Evolutionary conservation across 2,329 filamentous ascomycete species (phyloP).

Genomic region (Fusarium penzigii): DNA sequence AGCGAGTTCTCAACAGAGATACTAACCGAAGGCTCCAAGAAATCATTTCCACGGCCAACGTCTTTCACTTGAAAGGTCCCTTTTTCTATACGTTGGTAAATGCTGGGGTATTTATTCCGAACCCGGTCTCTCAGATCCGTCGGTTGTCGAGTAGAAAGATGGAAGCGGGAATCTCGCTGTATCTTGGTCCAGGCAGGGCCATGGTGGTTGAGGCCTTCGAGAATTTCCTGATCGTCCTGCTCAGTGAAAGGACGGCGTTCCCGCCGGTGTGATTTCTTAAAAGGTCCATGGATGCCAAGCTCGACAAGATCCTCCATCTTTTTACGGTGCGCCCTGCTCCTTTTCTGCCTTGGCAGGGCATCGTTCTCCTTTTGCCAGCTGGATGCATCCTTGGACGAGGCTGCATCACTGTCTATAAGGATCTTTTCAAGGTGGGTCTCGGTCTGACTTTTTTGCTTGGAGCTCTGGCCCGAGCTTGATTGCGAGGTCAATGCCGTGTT

Average conservation of each 20-base stretch:
- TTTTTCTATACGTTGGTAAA: conserved; percentile 59
- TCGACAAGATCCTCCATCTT: conserved; percentile 56
- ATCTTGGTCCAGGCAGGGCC: conserved; percentile 68
- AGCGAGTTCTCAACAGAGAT: conserved; percentile 51
- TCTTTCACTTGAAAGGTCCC: conserved; percentile 50
- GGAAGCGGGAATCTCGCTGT: conserved; percentile 58
- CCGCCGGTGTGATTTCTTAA: conserved; percentile 62
- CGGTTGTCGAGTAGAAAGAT: conserved; percentile 59
- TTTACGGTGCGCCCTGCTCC: conserved; percentile 55
- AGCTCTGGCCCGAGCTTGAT: conserved; percentile 22
- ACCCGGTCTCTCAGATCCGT: conserved; percentile 65
- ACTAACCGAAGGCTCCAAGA: conserved; percentile 54
- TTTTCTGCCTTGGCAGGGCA: conserved; percentile 44
- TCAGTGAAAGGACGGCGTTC: conserved; percentile 63
- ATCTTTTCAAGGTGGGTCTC: conserved; percentile 58
- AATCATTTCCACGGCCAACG: conserved; percentile 39
- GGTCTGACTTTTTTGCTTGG: conserved; percentile 44
- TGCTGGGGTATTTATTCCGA: conserved; percentile 63
- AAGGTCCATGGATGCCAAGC: conserved; percentile 62
- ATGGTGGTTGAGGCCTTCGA: conserved; percentile 59
- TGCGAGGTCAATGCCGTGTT: conserved; percentile 25
- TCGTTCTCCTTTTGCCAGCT: conserved; percentile 33
- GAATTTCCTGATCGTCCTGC: conserved; percentile 63
- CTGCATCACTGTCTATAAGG: conserved; percentile 47
- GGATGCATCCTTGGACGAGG: conserved; percentile 30